Conservation (phyloP, 306 rosid species). For the Casuarina equisetifolia region DNA sequence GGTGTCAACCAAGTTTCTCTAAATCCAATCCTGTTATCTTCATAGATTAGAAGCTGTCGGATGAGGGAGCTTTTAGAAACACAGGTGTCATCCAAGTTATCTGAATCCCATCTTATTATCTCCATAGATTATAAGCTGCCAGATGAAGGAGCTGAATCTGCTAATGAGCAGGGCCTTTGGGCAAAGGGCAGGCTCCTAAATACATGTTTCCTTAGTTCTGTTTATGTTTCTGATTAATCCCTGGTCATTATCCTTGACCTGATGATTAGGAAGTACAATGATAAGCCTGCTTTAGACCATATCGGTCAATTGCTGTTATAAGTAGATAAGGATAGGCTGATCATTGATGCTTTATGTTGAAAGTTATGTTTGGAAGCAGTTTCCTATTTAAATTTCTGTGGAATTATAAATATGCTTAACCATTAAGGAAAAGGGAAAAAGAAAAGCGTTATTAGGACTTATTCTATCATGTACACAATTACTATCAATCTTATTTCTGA, state of each 20-base stretch:
- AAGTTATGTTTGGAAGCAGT: neutral
- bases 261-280: neutral
- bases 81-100: neutral
- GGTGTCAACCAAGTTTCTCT: neutral
- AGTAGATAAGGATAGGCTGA: neutral
- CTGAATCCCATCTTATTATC: neutral
- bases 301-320: neutral
- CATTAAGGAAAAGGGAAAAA: neutral
- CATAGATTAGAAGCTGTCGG: neutral
- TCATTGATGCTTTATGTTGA: neutral
- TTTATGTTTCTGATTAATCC: neutral
- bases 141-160: neutral
- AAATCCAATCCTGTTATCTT: neutral
- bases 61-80: neutral
- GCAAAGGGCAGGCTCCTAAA: neutral
- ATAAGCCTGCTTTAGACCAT: neutral
- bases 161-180: neutral
- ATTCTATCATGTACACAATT: neutral
- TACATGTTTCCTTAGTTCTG: neutral
- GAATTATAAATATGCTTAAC: neutral
- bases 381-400: neutral
- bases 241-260: neutral
- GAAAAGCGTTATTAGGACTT: neutral
- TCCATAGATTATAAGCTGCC: neutral
- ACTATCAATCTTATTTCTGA: slow-evolving; percentile 20